Evolutionary conservation across 2,329 filamentous ascomycete species (phyloP).

Genomic region (Ascochyta clinopodiicola): DNA sequence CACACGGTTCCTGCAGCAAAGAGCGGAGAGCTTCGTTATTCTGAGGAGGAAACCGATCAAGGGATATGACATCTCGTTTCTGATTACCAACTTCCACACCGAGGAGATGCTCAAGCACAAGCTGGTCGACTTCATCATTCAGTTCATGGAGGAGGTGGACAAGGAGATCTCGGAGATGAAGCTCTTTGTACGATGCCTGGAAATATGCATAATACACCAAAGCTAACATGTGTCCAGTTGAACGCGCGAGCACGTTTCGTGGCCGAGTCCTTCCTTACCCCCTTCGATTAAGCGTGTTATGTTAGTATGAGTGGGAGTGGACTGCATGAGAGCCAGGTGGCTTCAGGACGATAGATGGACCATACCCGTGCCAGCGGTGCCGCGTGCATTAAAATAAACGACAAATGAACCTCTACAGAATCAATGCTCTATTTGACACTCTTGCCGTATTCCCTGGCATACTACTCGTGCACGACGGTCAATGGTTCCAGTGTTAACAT

Average conservation of each 20-base stretch:
- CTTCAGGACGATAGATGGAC: no score
- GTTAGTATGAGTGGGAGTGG: no score
- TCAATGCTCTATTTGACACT: no score
- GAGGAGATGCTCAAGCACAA: slow-evolving; percentile 99
- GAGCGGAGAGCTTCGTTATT: slow-evolving; percentile 97
- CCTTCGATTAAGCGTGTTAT: slow-evolving; percentile 49
- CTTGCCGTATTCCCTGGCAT: no score
- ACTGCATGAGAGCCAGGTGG: no score
- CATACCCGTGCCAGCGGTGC: no score
- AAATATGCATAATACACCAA: not conserved
- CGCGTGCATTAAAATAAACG: no score
- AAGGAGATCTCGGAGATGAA: slow-evolving; percentile 99
- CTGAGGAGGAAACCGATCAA: slow-evolving; percentile 93
- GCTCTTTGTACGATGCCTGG: slow-evolving; percentile 77
- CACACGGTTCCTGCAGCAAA: slow-evolving; percentile 92
- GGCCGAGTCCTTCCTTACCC: slow-evolving; percentile 96
- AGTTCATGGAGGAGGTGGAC: slow-evolving; percentile 99
- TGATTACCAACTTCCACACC: slow-evolving; percentile 98
- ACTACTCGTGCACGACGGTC: no score
- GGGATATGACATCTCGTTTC: slow-evolving; percentile 98
- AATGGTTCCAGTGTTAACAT: no score
- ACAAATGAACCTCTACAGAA: no score
- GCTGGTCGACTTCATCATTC: slow-evolving; percentile 97
- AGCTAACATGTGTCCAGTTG: slow-evolving; percentile 65
- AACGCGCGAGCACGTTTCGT: slow-evolving; percentile 97